Evolutionary conservation across 2,329 filamentous ascomycete genomes (phyloP), one percentile per base, ranked within the genome.

Genomic region (Ophiostoma perfectum): DNA sequence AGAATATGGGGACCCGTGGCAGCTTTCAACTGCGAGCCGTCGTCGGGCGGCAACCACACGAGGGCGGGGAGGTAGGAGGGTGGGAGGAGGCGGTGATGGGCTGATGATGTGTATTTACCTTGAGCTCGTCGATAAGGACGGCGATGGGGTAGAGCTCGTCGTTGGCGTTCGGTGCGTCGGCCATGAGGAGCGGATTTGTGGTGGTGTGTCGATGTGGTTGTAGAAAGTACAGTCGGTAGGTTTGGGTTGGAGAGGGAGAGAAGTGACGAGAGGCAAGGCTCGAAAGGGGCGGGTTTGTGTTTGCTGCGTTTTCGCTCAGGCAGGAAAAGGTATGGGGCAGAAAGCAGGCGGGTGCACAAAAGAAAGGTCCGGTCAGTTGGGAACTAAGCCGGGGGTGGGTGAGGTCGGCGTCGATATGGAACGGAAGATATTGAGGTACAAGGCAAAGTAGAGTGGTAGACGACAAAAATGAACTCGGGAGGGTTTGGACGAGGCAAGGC

Each of bases 61-160:
- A n/a, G 38, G 38, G 47, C 7, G n/a, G 64, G 64, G 42, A 64
- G 44, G 36, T n/a, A 7, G 14, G 47, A 49, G 27, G 2, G 16
- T 36, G 42, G 38, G 42, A 55, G n/a, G 8, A 45, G 42, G 55
- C n/a, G 41, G 65, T 44, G 49, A 58, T 52, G 8, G 42, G 8
- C 7, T 6, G n/a, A 5, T 47, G 27, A 1, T 27, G 27, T 27
- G 39, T 9, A 36, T 44, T 76, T 87, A 97, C 93, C 92, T 97
- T 99, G 77, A 99, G 86, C 87, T 99, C 95, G 81, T 99, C 95
- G 81, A 99, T 99, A 81, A 99, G 89, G 75, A 99, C 95, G 78
- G 96, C 95, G 84, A 99, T 99, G 79, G 95, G 95, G 81, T 98
- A 99, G 77, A 99, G 93, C 89, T 98, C 96, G 83, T 99, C 95